phyloP scores from a whole-genome alignment of 352 stramenopile genomes.

The Globisporangium cystogenes region DNA sequence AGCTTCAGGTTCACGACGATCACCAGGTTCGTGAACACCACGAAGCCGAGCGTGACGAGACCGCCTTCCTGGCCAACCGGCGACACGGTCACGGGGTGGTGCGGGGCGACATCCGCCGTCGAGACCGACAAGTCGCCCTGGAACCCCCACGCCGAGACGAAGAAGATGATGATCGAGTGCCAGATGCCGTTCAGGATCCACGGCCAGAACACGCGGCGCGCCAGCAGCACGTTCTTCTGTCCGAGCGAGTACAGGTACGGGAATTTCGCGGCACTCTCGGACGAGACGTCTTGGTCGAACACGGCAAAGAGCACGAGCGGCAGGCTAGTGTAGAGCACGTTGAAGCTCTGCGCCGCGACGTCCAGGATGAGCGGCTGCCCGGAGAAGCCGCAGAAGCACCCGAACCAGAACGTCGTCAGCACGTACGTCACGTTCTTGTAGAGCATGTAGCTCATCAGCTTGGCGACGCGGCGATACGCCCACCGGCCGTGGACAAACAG shows the following conservation, averaged over 20 bases:
- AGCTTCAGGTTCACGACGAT: conserved; percentile 76
- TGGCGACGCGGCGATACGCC: conserved; percentile 90
- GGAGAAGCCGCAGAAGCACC: conserved; percentile 74
- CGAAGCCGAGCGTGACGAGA: conserved; percentile 61
- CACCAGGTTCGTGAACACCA: conserved; percentile 79
- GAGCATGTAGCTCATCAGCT: conserved; percentile 93
- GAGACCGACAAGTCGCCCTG: conserved; percentile 28
- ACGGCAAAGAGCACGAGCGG: conserved; percentile 75
- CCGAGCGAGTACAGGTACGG: conserved; percentile 63
- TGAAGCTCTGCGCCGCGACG: conserved; percentile 75
- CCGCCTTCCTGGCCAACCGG: conserved; percentile 42
- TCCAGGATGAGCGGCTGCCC: conserved; percentile 76
- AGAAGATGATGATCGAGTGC: conserved; percentile 81
- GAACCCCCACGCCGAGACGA: conserved; percentile 66
- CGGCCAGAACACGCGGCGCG: conserved; percentile 67
- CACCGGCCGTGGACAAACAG: conserved; percentile 91
- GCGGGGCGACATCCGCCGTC: conserved; percentile 6
- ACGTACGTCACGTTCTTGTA: conserved; percentile 93
- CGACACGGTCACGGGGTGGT: conserved; percentile 28
- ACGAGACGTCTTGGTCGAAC: conserved; percentile 74
- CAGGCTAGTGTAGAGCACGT: conserved; percentile 76
- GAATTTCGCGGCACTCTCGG: conserved; percentile 54
- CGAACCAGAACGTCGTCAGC: conserved; percentile 81
- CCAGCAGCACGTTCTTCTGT: conserved; percentile 58
- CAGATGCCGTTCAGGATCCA: conserved; percentile 82